A percentile compares a stretch with the other conserved stretches of the same genome.
These are phyloP conservation scores for Epipyxis sp. DNA, from an alignment of 108 stramenopile species.

Conservation along the genomic window DNA sequence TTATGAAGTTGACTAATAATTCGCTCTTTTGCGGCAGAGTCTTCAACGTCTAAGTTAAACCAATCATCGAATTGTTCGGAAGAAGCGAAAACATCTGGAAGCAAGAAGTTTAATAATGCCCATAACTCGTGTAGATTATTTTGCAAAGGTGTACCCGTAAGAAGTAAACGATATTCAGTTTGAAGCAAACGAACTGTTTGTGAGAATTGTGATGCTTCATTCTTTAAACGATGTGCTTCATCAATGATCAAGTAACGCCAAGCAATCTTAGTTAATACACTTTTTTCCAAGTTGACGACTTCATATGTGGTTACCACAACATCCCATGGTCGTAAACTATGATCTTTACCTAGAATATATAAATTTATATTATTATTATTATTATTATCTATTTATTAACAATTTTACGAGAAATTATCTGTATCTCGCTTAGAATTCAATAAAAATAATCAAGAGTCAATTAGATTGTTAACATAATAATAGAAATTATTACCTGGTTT, in stretches of 20 bases:
- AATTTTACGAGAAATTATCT: too few relatives aligned
- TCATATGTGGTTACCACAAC: slow-evolving; percentile 87
- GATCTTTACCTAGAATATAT: too few relatives aligned
- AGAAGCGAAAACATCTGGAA: slow-evolving; percentile 88
- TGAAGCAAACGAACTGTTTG: slow-evolving; percentile 67
- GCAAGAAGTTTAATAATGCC: slow-evolving; percentile 90
- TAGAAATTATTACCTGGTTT: too few relatives aligned
- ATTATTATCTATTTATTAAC: too few relatives aligned
- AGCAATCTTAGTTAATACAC: slow-evolving; percentile 47
- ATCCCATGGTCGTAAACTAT: slow-evolving; percentile 61
- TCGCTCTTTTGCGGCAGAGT: slow-evolving; percentile 62
- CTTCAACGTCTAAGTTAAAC: slow-evolving; percentile 72
- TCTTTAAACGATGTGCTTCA: slow-evolving; percentile 88
- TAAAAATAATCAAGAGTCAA: too few relatives aligned
- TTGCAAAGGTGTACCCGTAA: slow-evolving; percentile 95
- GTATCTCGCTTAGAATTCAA: too few relatives aligned
- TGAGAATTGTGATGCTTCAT: slow-evolving; percentile 80
- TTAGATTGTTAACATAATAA: too few relatives aligned
- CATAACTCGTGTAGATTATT: slow-evolving; percentile 95
- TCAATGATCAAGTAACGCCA: slow-evolving; percentile 83
- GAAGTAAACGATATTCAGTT: slow-evolving; percentile 77
- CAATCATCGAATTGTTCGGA: slow-evolving; percentile 70
- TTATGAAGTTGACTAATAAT: slow-evolving; percentile 82
- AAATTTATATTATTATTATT: too few relatives aligned
- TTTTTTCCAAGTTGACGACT: slow-evolving; percentile 67